Percentiles rank a stretch among this genome's conserved stretches.
These are phyloP conservation scores for Solanum ahanhuiri DNA, from an alignment of 257 asterid species.

Conservation along the genomic window DNA sequence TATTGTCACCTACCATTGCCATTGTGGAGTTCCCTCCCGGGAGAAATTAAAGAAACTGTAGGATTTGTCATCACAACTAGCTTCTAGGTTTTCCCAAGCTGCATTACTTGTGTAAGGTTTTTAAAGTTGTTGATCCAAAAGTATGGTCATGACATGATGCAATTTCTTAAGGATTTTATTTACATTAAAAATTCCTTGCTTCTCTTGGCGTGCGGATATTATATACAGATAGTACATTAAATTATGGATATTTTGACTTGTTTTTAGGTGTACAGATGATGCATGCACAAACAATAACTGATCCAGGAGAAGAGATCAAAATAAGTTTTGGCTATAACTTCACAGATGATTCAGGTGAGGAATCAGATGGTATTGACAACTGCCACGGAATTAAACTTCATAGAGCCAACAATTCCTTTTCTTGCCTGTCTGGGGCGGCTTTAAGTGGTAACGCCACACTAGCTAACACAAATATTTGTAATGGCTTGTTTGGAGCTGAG, in stretches of 20 bases:
- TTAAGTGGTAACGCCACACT: constrained; percentile 81
- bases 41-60: not conserved
- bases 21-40: not conserved
- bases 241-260: not conserved
- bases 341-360: constrained; percentile 31
- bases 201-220: not conserved
- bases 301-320: constrained; percentile 49
- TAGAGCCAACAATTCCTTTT: constrained; percentile 62
- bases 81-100: not conserved
- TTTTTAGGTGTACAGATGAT: constrained; percentile 33
- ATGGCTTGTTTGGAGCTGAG: constrained; percentile 78
- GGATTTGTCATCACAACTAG: not conserved
- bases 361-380: constrained; percentile 43
- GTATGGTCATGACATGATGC: not conserved
- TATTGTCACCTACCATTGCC: not conserved
- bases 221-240: not conserved
- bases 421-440: constrained; percentile 93
- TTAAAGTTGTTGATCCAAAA: not conserved
- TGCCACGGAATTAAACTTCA: constrained; percentile 39
- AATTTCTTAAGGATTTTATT: not conserved
- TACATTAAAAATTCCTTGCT: not conserved
- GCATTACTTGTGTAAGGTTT: not conserved
- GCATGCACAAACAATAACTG: constrained; percentile 30
- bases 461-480: constrained; percentile 93
- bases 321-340: constrained; percentile 87